phyloP scores from a whole-genome alignment of 2,329 filamentous ascomycete species.

The Coniochaeta ligniaria region DNA sequence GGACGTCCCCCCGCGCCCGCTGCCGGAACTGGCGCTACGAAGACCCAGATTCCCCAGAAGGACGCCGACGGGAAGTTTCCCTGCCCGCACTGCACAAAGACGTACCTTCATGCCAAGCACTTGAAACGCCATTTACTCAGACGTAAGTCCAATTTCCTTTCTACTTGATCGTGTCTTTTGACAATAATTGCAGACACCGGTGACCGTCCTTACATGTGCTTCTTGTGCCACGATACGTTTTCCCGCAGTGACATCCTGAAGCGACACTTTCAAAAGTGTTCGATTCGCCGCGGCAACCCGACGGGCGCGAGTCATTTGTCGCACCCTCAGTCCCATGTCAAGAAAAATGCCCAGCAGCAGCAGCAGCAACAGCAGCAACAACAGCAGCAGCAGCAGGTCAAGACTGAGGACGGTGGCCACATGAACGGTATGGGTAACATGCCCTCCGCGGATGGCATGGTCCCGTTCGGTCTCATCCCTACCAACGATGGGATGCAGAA shows the following conservation, averaged over 20 bases:
- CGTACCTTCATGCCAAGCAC: conserved; percentile 95
- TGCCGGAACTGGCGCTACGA: conserved; percentile 59
- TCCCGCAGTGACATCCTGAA: conserved; percentile 97
- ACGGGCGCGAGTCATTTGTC: conserved; percentile 92
- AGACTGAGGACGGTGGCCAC: conserved; percentile 46
- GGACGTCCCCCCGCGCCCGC: conserved; percentile 73
- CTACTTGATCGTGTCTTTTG: conserved; percentile 12
- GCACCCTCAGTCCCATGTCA: conserved; percentile 83
- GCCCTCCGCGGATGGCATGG: conserved; percentile 43
- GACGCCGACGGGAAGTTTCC: conserved; percentile 97
- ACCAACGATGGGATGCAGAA: conserved; percentile 52
- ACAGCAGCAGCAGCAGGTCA: conserved; percentile 1
- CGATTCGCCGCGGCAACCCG: conserved; percentile 89
- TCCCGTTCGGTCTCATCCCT: conserved; percentile 36
- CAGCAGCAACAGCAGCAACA: background rate
- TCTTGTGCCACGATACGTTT: conserved; percentile 95
- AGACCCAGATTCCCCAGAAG: conserved; percentile 85
- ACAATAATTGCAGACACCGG: conserved; percentile 66
- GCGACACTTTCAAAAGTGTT: conserved; percentile 99
- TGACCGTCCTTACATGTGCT: conserved; percentile 96
- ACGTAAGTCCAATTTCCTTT: conserved; percentile 59
- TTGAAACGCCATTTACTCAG: conserved; percentile 90
- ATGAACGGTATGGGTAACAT: conserved; percentile 55
- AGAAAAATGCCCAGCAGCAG: conserved; percentile 51
- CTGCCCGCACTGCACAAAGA: conserved; percentile 97